phyloP scores from a whole-genome alignment of 371 early-diverging fungal genomes.

The Mortierella sp. region DNA sequence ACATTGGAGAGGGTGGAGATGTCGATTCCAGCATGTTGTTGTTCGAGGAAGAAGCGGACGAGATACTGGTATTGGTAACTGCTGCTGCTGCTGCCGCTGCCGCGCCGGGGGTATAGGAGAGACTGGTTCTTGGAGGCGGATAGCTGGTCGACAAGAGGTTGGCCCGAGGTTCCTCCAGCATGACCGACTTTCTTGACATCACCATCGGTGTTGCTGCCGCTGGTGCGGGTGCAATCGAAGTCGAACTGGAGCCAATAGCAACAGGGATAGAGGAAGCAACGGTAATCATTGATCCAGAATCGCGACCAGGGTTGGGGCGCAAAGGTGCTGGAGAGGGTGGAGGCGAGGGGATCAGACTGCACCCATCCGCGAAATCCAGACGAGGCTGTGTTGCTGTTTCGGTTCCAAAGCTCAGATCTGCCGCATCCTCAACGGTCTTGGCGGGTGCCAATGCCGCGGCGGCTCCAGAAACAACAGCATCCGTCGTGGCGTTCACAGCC shows the following conservation, averaged over 20 bases:
- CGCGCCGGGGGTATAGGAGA: constrained; percentile 22
- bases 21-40: constrained; percentile 11
- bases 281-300: constrained; percentile 6
- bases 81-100: constrained; percentile 2
- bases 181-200: not conserved
- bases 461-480: not conserved
- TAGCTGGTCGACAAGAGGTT: constrained; percentile 45
- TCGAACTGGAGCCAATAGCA: not conserved
- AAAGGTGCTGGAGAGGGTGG: constrained; percentile 37
- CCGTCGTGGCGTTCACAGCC: not conserved
- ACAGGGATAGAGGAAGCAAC: not conserved
- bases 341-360: constrained; percentile 50
- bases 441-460: not conserved
- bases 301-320: not conserved
- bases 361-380: constrained; percentile 43
- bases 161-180: constrained; percentile 38
- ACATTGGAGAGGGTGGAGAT: constrained; percentile 31
- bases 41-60: not conserved
- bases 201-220: constrained; percentile 4
- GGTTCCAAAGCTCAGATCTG: constrained; percentile 10
- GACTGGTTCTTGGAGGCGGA: constrained; percentile 49
- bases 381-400: constrained; percentile 20
- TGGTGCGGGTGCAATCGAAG: not conserved
- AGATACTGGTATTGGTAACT: not conserved
- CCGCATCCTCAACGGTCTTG: not conserved